phyloP scores from a whole-genome alignment of 2,329 filamentous ascomycete genomes.

The Mollisiaceae sp. region DNA sequence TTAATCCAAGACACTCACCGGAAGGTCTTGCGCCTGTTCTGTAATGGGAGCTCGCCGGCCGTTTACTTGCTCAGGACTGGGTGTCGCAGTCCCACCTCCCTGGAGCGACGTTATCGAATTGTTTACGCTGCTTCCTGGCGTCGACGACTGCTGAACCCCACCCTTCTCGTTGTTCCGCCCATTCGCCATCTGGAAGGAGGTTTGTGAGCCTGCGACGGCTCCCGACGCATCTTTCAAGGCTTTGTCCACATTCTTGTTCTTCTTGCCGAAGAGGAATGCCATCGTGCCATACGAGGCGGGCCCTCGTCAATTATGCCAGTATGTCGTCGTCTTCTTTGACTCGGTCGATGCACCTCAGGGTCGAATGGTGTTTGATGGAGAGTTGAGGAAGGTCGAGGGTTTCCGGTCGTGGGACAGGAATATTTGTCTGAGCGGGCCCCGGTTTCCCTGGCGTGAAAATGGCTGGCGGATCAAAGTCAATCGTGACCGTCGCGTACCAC shows the following conservation, averaged over 20 bases:
- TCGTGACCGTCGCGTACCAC: neutral
- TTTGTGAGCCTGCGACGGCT: constrained; percentile 45
- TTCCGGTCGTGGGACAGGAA: constrained; percentile 8
- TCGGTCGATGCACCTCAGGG: constrained; percentile 1
- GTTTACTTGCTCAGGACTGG: constrained; percentile 53
- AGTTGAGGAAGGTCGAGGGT: constrained; percentile 6
- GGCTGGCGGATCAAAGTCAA: constrained; percentile 19
- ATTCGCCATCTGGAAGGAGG: constrained; percentile 55
- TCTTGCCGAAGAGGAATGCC: constrained; percentile 85
- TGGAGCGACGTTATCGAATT: constrained; percentile 72
- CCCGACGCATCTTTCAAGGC: constrained; percentile 43
- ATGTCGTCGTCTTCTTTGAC: neutral
- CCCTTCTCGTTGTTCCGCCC: constrained; percentile 57
- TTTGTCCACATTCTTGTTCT: constrained; percentile 68
- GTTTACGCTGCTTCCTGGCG: constrained; percentile 57
- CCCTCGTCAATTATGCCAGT: constrained; percentile 35
- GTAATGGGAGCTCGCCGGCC: constrained; percentile 58
- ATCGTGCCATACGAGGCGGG: constrained; percentile 54
- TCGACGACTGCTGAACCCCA: constrained; percentile 67
- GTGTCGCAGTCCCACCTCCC: constrained; percentile 35
- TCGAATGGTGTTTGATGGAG: constrained; percentile 10
- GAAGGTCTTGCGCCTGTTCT: constrained; percentile 44
- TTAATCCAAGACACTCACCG: constrained; percentile 42
- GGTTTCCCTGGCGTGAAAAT: constrained; percentile 16
- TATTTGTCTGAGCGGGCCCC: constrained; percentile 19